Evolutionary conservation across 345 rosid species (phyloP), one percentile per base, ranked within the genome.

Genomic region (Eucalyptus brandiana): DNA sequence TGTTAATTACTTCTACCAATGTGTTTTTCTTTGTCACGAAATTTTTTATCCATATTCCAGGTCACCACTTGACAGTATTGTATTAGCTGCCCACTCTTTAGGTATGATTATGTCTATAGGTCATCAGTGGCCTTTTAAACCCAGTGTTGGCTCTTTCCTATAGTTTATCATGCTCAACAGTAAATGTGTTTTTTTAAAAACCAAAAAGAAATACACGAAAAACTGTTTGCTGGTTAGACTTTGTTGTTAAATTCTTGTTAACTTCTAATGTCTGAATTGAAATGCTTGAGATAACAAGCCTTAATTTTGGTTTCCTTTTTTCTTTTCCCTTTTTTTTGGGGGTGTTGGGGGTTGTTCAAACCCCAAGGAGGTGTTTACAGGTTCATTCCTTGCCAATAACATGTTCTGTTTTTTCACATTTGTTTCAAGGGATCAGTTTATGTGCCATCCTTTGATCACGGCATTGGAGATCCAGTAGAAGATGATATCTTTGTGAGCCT

Each of bases 401-500:
- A 30, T 86, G 67, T 86, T 53, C 5, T 15, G 45, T 50, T 53
- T 86, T 37, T 86, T 86, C 37, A 28, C 28, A 30, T 87, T n/a
- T 87, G 12, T 44, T 87, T 88, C 91, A 81, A 98, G 99, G 99
- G 96, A 56, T 94, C 97, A 56, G 98, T 95, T 88, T 95, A 94
- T 93, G 99, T 90, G 44, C 99, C 99, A 76, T 96, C 99, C 51
- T 97, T 98, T 88, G 97, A 96, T 93, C 99, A 98, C 86, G 96
- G 99, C 88, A 92, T 96, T 91, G 99, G 99, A 80, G 99, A 98
- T 92, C 99, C 99, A 37, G 91, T 97, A 90, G 99, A 98, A 93
- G 96, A 95, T 86, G 97, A 96, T 92, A 96, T 98, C 88, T 94
- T 96, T 92, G 93, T 96, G 88, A 93, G 95, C 91, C 92, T 93